Evolutionary conservation across 805 yeast species (phyloP), one percentile per base, ranked within the genome.

Genomic region (Clavispora carvajalis): DNA sequence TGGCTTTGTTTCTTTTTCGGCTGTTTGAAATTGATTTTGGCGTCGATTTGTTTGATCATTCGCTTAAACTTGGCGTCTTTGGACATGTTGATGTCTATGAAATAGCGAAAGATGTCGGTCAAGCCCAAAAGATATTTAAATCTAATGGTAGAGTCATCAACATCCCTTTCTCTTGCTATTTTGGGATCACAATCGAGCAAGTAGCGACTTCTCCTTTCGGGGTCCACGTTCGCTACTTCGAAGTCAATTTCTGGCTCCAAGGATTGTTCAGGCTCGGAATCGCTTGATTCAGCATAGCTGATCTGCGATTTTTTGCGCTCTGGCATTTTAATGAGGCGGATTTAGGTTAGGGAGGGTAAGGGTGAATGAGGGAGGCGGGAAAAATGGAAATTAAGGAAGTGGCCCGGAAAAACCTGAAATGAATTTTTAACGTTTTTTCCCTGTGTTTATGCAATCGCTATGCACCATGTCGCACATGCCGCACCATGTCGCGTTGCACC

Each of bases 51-150:
- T 48, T 76, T 71, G 41, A 85, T 65, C 26, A 82, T 38, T 36
- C 76, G 77, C 58, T 79, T 80, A 55, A 90, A 77, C 29, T 73
- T 71, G 22, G 82, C 80, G 57, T 89, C 96, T 56, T 82, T 83
- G 38, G 87, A 76, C 10, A 95, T 86, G 47, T 83, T 79, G 33
- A 85, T 73, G 49, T 88, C 85, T 46, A 90, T 85, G 60, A 90
- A 90, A 58, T 89, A 90, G 30, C 95, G 80, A 60, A 90, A 90
- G 42, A 91, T 68, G 47, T 86, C 95, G 0, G 96, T 88, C 30
- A 90, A 69, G 1, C 89, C 84, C 37, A 91, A 67, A 33, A 90
- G 67, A 60, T 90, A 86, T 57, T 79, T 80, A 71, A 87, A 87
- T 44, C 98, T 72, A 51, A 73, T 79, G 21, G 88, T 81, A 0